phyloP scores from a whole-genome alignment of 2,329 filamentous ascomycete species.

The Sporothrix mexicana region DNA sequence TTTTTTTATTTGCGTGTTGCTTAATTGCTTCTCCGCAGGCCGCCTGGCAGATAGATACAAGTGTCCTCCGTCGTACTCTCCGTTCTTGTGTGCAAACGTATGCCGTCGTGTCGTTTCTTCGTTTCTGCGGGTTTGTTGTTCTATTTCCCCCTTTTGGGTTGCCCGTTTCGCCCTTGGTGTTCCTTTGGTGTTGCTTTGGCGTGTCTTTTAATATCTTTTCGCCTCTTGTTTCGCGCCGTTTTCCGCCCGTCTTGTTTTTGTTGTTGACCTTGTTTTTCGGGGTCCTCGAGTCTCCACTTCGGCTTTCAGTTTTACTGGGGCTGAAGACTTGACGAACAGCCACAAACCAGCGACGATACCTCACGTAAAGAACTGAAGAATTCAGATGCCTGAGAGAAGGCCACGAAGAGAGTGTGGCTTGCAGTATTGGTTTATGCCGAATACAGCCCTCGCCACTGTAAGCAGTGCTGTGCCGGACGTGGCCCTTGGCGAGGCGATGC shows the following conservation, averaged over 20 bases:
- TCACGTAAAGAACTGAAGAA: background rate
- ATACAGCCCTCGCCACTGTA: background rate
- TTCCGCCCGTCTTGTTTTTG: background rate
- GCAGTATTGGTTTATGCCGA: background rate
- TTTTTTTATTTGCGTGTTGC: background rate
- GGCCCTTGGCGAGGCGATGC: slow-evolving; percentile 15
- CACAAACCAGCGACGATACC: background rate
- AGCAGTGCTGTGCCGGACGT: background rate
- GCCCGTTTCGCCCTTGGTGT: background rate
- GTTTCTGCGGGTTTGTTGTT: background rate
- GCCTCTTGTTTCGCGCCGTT: slow-evolving; percentile 14
- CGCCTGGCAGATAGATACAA: background rate
- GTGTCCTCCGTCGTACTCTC: background rate
- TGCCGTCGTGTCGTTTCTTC: background rate
- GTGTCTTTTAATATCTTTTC: slow-evolving; percentile 23
- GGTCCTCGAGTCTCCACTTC: slow-evolving; percentile 21
- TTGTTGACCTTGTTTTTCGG: slow-evolving; percentile 5
- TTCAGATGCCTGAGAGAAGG: background rate
- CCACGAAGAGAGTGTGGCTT: slow-evolving; percentile 14
- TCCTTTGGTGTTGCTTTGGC: background rate
- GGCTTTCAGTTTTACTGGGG: background rate
- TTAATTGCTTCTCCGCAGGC: slow-evolving; percentile 14
- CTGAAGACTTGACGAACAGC: background rate
- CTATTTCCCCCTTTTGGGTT: background rate
- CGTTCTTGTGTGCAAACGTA: background rate